Conservation (phyloP, 192 early-diverging fungal species). For the Dissophora ornata region DNA sequence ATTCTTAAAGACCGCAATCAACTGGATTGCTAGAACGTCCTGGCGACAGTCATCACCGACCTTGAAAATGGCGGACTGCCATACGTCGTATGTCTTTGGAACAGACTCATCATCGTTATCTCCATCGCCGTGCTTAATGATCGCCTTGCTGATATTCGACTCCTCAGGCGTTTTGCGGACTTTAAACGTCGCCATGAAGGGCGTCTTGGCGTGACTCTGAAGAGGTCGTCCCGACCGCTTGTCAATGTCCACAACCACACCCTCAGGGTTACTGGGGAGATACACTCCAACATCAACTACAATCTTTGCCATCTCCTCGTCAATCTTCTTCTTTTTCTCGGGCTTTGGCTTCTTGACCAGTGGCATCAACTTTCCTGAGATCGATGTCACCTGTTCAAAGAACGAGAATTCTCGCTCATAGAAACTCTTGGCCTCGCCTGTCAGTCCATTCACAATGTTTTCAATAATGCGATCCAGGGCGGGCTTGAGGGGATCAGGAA, state of each 20-base stretch:
- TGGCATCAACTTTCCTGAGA: constrained; percentile 97
- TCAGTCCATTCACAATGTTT: constrained; percentile 81
- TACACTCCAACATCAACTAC: constrained; percentile 97
- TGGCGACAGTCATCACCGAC: constrained; percentile 99
- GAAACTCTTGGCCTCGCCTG: constrained; percentile 88
- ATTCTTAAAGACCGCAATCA: constrained; percentile 97
- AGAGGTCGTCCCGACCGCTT: constrained; percentile 92
- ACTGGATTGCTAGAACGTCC: constrained; percentile 96
- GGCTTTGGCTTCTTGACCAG: constrained; percentile 88
- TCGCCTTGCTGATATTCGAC: constrained; percentile 65
- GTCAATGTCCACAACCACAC: constrained; percentile 94
- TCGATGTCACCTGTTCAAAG: constrained; percentile 95
- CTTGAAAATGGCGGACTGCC: constrained; percentile 97
- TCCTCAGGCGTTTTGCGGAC: constrained; percentile 71
- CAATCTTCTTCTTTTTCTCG: constrained; percentile 99
- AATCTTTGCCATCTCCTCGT: constrained; percentile 97
- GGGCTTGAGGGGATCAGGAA: constrained; percentile 90
- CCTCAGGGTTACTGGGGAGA: constrained; percentile 97
- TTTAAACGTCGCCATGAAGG: constrained; percentile 99
- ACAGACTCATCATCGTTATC: constrained; percentile 49
- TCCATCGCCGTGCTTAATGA: constrained; percentile 48
- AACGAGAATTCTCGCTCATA: constrained; percentile 98
- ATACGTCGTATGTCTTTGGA: constrained; percentile 63
- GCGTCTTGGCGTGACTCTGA: constrained; percentile 98
- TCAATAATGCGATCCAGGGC: constrained; percentile 88